These are phyloP conservation scores for Nannochloropsis salina DNA, from an alignment of 108 stramenopile genomes.

Conservation along the genomic window DNA sequence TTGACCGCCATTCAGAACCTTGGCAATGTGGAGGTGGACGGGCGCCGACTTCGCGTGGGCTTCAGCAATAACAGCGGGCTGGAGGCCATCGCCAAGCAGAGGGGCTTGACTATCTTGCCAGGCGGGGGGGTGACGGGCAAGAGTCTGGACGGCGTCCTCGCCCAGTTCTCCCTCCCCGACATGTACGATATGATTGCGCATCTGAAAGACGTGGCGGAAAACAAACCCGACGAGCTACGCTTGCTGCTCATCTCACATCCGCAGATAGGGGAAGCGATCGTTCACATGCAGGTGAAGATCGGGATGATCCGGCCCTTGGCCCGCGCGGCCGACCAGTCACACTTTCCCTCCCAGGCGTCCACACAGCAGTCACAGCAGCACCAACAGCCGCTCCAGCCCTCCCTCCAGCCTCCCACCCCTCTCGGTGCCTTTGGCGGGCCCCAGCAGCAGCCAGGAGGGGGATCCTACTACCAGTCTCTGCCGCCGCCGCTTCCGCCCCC, in stretches of 20 bases:
- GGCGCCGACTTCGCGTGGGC: background rate
- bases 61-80: slow-evolving; percentile 4
- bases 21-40: background rate
- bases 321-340: background rate
- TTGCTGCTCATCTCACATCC: slow-evolving; percentile 12
- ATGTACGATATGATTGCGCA: slow-evolving; percentile 20
- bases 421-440: background rate
- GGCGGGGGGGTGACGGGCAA: slow-evolving; percentile 12
- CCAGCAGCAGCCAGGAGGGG: background rate
- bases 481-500: background rate
- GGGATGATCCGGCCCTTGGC: background rate
- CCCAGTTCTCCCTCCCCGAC: background rate
- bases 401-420: background rate
- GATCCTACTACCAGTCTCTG: background rate
- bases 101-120: background rate
- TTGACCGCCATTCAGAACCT: slow-evolving; percentile 6
- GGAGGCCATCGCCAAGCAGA: background rate
- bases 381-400: background rate
- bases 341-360: background rate
- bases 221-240: background rate
- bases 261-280: background rate
- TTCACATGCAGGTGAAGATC: slow-evolving; percentile 18
- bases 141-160: background rate
- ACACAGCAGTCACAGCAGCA: background rate
- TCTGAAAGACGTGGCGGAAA: slow-evolving; percentile 1